Evolutionary conservation across 75 land plant species (phyloP).

Genomic region (Sequoia sempervirens): DNA sequence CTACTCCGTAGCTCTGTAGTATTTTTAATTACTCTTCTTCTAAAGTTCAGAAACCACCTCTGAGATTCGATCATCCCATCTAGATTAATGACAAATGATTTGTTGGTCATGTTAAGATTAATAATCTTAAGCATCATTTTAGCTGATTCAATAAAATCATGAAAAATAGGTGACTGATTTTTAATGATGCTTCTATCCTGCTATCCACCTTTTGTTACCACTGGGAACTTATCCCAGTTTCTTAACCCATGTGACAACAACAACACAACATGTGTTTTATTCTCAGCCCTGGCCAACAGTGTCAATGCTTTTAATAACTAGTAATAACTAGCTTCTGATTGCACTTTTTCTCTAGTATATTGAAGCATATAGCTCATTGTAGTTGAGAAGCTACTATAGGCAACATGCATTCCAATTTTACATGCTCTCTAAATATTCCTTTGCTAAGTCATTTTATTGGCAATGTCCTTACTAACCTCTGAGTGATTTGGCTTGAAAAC

Average conservation of each 20-base stretch:
- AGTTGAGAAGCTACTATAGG: constrained; percentile 50
- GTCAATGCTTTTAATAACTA: constrained; percentile 67
- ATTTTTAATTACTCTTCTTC: constrained; percentile 11
- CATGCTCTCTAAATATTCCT: constrained; percentile 47
- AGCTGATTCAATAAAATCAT: not conserved
- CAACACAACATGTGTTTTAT: constrained; percentile 26
- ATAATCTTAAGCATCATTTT: not conserved
- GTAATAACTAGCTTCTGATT: constrained; percentile 33
- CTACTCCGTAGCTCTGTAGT: constrained; percentile 2
- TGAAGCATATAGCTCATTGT: constrained; percentile 29
- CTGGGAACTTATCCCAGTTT: constrained; percentile 9
- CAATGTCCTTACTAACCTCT: not conserved
- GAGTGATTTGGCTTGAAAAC: too few species aligned
- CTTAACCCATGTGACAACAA: constrained; percentile 7
- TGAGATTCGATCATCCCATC: constrained; percentile 53
- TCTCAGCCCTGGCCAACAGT: constrained; percentile 41
- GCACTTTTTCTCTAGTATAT: constrained; percentile 23
- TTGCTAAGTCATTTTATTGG: constrained; percentile 20
- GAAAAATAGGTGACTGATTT: too few species aligned
- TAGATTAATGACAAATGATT: constrained; percentile 24
- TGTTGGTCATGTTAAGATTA: constrained; percentile 1
- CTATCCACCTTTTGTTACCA: not conserved
- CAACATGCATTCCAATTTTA: constrained; percentile 44
- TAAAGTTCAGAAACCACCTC: constrained; percentile 43
- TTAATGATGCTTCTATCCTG: not conserved